Base-by-base conservation (phyloP, 805 yeast genomes). In the Candida sonorensis region DNA sequence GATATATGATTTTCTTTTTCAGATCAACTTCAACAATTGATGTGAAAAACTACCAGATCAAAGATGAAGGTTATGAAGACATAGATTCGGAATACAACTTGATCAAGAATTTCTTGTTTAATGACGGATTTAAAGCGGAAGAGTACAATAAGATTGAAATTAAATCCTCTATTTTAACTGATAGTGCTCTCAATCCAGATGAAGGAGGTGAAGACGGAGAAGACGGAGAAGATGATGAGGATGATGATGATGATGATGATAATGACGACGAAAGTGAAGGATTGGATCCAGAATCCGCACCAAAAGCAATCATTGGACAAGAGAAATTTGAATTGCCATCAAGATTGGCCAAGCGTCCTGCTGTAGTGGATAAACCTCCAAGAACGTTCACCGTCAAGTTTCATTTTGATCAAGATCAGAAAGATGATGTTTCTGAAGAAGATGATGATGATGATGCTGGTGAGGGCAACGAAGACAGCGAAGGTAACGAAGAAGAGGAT, bases 21-120 rank as follows among this genome's bases (percentile, higher is more conserved):
- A 64, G 56, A 36, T 63, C 75, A 10, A 70, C 78, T 2, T 69
- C 71, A 25, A 57, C 68, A 1, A 65, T 73, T 24, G 73, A 68
- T 43, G 44, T 60, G 10, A 60, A 62, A 38, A 67, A 69, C 42
- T 73, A 71, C 45, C 44, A 60, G 16, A 64, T 72, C n/a, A 41
- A 46, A 20, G 64, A 57, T 9, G 55, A 49, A 23, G 64, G 66
- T n/a, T 69, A 67, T 41, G 64, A 62, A 37, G 78, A 72, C 43
- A 27, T 57, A 1, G 44, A 46, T 16, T 37, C 49, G 1, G 48
- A 48, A 29, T 56, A 54, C 31, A 53, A 57, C 31, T 32, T 57
- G 25, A 50, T 47, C 23, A 36, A 43, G 18, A 40, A 37, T 8
- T 54, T 53, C 29, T 28, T 36, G 10, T 48, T 50, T 33, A 37